Evolutionary conservation across 495 filamentous ascomycete species (phyloP).

Genomic region (Podospora fimiseda): DNA sequence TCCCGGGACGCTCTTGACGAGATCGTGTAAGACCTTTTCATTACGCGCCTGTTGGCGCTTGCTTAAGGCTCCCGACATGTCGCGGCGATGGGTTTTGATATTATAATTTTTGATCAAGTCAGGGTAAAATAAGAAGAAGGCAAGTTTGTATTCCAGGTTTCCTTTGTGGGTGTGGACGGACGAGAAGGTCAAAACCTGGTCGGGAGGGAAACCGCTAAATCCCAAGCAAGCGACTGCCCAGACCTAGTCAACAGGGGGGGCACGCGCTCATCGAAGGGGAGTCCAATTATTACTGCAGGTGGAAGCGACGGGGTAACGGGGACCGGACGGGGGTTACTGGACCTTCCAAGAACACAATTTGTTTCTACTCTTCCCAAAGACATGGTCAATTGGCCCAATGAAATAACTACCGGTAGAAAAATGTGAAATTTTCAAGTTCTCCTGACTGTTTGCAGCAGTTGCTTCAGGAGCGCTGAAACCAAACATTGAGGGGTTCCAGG

Average conservation of each 20-base stretch:
- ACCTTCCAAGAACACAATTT: no score
- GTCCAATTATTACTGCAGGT: neutral
- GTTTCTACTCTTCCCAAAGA: no score
- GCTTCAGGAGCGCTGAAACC: conserved; percentile 5
- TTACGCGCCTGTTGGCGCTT: conserved; percentile 98
- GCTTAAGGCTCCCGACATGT: conserved; percentile 52
- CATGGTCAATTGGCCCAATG: no score
- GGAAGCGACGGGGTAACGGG: neutral
- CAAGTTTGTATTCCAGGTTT: neutral
- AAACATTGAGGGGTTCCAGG: neutral
- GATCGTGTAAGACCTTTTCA: conserved; percentile 82
- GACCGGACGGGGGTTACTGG: no score
- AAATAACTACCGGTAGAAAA: neutral
- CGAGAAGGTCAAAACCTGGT: neutral
- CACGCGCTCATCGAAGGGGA: neutral
- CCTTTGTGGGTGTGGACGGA: neutral
- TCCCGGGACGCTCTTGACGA: conserved; percentile 78
- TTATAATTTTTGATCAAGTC: neutral
- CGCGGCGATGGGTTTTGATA: conserved; percentile 8
- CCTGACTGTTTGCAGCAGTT: conserved; percentile 11
- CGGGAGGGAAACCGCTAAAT: neutral
- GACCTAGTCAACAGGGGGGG: neutral
- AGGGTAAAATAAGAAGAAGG: neutral
- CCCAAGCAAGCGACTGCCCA: neutral
- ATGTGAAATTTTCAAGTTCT: neutral